Base-by-base conservation (phyloP, 331 rosid species). In the Quercus phellos region DNA sequence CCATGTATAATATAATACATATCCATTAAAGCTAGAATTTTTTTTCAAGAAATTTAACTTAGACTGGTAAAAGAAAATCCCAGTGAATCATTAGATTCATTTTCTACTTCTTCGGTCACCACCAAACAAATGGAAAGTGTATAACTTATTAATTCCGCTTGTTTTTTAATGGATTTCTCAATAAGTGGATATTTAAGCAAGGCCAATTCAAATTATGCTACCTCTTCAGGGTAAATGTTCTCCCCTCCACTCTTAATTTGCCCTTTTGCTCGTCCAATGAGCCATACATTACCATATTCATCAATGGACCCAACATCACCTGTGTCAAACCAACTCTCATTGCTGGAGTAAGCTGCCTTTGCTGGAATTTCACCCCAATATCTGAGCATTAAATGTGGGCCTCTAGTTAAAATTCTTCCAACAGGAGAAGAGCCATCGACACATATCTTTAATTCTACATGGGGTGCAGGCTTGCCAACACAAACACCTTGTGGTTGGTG, bases 381-480 rank as follows among this genome's bases (percentile, higher is more conserved):
- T 64, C 89, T 50, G 64, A 91, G 88, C 99, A 94, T 94, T 60
- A 83, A 71, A 80, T 94, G 98, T 17, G 92, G 92, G 51, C 99
- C 99, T 91, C 99, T 89, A 4, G 98, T 92, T 80, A 94, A 87
- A 80, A 94, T 92, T 74, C 82, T 88, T 51, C 99, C 99, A 46
- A 13, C 76, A 58, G 55, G 58, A 68, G 89, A 80, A 71, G 90
- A 71, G 50, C 56, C 86, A 73, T 87, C 91, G 1, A 29, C 50
- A 68, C 77, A 76, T 78, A 92, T 84, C 83, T 83, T 92, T 14
- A 92, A 71, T 80, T 94, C 98, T 56, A 94, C 88, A 77, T 92
- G 98, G 35, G 98, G 96, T 75, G 99, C 96, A 70, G 96, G 90
- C 90, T 91, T 94, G 83, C 99, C 99, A 75, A 91, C 93, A 82